Base-by-base conservation (phyloP, 1,284 basidiomycete genomes). In the Uromyces viciae-fabae region DNA sequence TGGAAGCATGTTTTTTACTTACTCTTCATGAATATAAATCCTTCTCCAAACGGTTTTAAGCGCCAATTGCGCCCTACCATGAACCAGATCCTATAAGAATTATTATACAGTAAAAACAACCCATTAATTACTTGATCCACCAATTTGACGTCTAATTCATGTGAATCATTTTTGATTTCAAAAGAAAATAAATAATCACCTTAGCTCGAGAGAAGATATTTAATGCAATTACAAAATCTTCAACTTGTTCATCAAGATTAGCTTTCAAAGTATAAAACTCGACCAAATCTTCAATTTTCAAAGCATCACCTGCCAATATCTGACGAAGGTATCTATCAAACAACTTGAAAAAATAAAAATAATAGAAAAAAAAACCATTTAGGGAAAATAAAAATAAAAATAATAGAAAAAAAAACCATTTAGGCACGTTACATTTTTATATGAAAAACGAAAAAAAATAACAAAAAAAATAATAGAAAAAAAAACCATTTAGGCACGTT, bases 1-100 rank as follows among this genome's bases (percentile, higher is more conserved):
- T 5, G 42, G 42, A 28, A 36, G 7, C 40, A n/a, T 46, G 11
- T 8, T 36, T 43, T 52, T 52, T 11, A 87, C 91, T 84, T 85
- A 95, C 93, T 97, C 91, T 85, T 98, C 94, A 76, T 93, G 90
- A 60, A 93, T 88, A 84, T 93, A 95, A 66, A 95, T 90, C 40
- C 95, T 88, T 52, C 94, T 89, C 95, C 95, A 98, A 25, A 93
- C 89, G 42, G 90, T 90, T 58, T 90, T 88, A 84, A 94, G 89
- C 1, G 92, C 91, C 40, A 92, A 90, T 49, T 89, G 84, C 84
- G 89, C 89, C 72, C 95, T 88, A 31, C 89, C 89, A 81, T 91
- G 90, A 0, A 93, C 93, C 1, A 93, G 85, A 81, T 89, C 88
- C 91, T 93, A 81, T 69, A 43, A 28, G 42, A 77, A 56, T 28